These are phyloP conservation scores for Chlamydomonas sp. DNA, from an alignment of 139 green algal species.

Conservation along the genomic window DNA sequence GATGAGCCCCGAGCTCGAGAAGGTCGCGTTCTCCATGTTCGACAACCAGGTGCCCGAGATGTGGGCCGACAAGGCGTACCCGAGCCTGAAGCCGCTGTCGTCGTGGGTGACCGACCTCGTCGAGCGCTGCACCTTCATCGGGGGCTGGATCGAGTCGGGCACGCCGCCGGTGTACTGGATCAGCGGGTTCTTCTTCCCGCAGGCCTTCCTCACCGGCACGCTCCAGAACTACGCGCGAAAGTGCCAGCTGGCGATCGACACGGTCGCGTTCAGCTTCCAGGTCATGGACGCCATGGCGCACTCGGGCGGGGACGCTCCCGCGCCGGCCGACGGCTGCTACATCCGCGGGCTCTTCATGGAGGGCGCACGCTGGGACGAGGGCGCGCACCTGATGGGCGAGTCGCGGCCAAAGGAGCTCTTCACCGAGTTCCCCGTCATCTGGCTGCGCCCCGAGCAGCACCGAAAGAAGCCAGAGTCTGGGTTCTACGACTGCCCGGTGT, in stretches of 20 bases:
- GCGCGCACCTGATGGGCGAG: slow-evolving; percentile 57
- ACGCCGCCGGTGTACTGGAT: slow-evolving; percentile 70
- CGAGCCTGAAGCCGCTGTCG: slow-evolving; percentile 74
- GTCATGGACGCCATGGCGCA: slow-evolving; percentile 47
- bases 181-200: slow-evolving; percentile 81
- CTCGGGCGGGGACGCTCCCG: slow-evolving; percentile 7
- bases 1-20: slow-evolving; percentile 74
- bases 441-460: slow-evolving; percentile 45
- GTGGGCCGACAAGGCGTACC: slow-evolving; percentile 76
- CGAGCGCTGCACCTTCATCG: slow-evolving; percentile 64
- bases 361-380: slow-evolving; percentile 46
- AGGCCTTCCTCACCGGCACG: slow-evolving; percentile 80
- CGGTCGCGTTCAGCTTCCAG: slow-evolving; percentile 62
- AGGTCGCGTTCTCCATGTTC: slow-evolving; percentile 58
- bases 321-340: slow-evolving; percentile 70
- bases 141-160: slow-evolving; percentile 55
- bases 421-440: slow-evolving; percentile 75
- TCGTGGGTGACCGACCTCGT: slow-evolving; percentile 70
- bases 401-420: slow-evolving; percentile 77
- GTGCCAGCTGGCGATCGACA: slow-evolving; percentile 70
- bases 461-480: slow-evolving; percentile 15
- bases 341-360: slow-evolving; percentile 77
- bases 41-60: slow-evolving; percentile 79
- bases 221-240: slow-evolving; percentile 82
- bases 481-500: slow-evolving; percentile 70